Percentiles rank a stretch among this genome's conserved stretches.
These are phyloP conservation scores for Capsicum baccatum DNA, from an alignment of 257 asterid species.

Conservation along the genomic window DNA sequence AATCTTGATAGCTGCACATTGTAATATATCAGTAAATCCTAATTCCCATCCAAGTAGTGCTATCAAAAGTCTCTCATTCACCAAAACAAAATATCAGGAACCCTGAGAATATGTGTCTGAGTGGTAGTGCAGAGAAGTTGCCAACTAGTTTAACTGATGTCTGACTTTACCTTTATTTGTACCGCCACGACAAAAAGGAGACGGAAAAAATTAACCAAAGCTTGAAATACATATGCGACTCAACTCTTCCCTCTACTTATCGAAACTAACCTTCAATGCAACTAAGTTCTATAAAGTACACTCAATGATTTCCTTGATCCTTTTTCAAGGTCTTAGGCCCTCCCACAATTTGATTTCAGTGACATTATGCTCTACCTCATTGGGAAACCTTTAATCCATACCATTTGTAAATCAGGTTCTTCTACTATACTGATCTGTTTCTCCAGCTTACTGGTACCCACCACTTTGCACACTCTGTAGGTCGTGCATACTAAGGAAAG, in stretches of 20 bases:
- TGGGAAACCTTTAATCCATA: not conserved
- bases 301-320: not conserved
- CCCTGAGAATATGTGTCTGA: not conserved
- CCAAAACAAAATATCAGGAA: not conserved
- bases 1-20: constrained; percentile 24
- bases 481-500: not conserved
- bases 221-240: not conserved
- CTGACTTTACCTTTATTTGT: not conserved
- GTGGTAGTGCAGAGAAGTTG: constrained; percentile 3
- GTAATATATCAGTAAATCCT: not conserved
- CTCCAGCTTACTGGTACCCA: not conserved
- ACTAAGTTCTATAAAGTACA: not conserved
- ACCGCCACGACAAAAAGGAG: not conserved
- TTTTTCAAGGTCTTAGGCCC: constrained; percentile 17
- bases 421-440: constrained; percentile 15
- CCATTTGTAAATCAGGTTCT: constrained; percentile 14
- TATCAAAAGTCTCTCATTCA: constrained; percentile 1
- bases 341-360: not conserved
- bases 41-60: not conserved
- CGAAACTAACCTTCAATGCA: not conserved
- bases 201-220: not conserved
- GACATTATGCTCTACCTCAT: not conserved
- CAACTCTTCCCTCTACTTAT: constrained; percentile 3
- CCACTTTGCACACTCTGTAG: not conserved
- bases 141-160: not conserved